Base-by-base conservation (phyloP, 208 protist genomes). In the Wallacemonas sp. region DNA sequence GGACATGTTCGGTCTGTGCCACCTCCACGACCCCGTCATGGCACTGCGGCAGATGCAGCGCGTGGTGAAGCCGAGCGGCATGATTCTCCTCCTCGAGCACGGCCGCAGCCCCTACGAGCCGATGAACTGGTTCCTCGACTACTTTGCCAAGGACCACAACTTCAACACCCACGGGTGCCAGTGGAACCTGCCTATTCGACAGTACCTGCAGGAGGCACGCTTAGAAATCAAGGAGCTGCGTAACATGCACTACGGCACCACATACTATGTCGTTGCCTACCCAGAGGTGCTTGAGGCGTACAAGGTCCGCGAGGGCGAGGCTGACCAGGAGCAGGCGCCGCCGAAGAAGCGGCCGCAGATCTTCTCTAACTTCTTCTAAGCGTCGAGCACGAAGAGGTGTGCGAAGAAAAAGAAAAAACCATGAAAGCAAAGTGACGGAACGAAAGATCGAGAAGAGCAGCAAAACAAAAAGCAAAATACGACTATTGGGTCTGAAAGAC, bases 1-100 rank as follows among this genome's bases (percentile, higher is more conserved):
- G 32, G 93, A 97, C 77, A 95, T 93, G 86, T 97, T 95, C 68
- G 93, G 93, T 16, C 79, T 97, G 25, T 97, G 93, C 61, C 83
- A 91, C 48, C 71, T 95, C n/a, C 81, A 92, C 63, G 89, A 96
- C 74, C 93, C 93, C 25, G 86, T 92, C 46, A 92, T 87, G 83
- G 87, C 85, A 20, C 76, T 97, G 31, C 81, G 84, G 2, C 87
- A 97, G 76, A 95, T 96, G 91, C 86, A 93, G 74, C 80, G 89
- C 8, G 87, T 97, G 36, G 81, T 93, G 45, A 97, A 96, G 65
- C 83, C 86, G 26, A 93, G 77, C 67, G 93, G 93, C 20, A 82
- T 92, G 63, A 94, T 97, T 65, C 59, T 97, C 33, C 75, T 97
- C 54, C 76, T 97, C 8, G 90, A 97, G 74, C 93, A 97, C 79